Base-by-base conservation (phyloP, 2,329 filamentous ascomycete species). In the Ophiostoma perfectum region DNA sequence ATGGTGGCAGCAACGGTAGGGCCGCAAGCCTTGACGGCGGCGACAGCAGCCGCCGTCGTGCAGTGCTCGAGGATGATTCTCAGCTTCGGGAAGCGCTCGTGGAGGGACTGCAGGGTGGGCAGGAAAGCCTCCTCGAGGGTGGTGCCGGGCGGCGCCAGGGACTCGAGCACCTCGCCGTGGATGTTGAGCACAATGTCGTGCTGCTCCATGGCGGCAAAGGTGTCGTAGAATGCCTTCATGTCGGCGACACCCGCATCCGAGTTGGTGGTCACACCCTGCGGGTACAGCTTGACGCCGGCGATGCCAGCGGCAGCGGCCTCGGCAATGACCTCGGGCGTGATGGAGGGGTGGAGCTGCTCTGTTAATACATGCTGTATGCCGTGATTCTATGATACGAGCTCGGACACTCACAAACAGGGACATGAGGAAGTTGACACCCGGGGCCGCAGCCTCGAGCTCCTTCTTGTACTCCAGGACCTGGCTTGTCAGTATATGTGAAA, bases 191-290 rank as follows among this genome's bases (percentile, higher is more conserved):
- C 75, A 76, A 97, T 82, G 72, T 89, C 88, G 72, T 93, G 86
- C 70, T 88, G 81, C 76, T 97, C 90, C 93, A 98, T 97, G 72
- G 91, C 90, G n/a, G 84, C 85, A 75, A 98, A 96, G 14, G 94
- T 90, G 6, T 87, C 86, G 75, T 90, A 90, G 79, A 92, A 94
- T 44, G 83, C 79, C 70, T 88, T 86, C 74, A 91, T 86, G 68
- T 87, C 85, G 16, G 90, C 80, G 38, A 93, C 90, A 12, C 91
- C 91, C 39, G 85, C 86, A 64, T 85, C 82, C 36, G 86, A 88
- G 78, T 89, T 89, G 64, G 87, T 90, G 1, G 87, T 90, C 2
- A 86, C 84, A 9, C 86, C 78, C 75, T 71, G 72, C 0, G 72
- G 86, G 73, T 93, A 92, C 64, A 88, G 84, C 78, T 93, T 93